Evolutionary conservation across 352 stramenopile species (phyloP).

Genomic region (Thraustotheca clavata): DNA sequence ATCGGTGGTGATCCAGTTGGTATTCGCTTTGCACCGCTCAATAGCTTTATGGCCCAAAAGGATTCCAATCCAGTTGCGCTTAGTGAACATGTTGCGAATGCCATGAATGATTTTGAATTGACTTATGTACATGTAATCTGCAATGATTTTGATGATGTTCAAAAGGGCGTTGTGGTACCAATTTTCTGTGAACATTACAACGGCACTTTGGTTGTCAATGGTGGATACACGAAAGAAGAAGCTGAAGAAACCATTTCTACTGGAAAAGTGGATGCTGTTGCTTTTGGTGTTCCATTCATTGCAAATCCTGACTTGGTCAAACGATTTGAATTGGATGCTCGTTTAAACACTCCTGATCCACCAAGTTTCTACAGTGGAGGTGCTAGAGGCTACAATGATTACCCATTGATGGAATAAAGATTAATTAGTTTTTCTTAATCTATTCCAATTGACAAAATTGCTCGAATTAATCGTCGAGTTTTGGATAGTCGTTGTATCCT

Average conservation of each 20-base stretch:
- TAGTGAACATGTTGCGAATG: constrained; percentile 23
- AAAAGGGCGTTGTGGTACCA: constrained; percentile 30
- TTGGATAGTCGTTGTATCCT: constrained; percentile 3
- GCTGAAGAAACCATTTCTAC: constrained; percentile 41
- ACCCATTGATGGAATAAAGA: too few species aligned
- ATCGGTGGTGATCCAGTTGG: constrained; percentile 10
- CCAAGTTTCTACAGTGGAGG: constrained; percentile 32
- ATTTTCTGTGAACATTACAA: constrained; percentile 51
- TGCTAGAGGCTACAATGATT: constrained; percentile 4
- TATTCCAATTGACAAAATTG: too few species aligned
- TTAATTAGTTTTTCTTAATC: too few species aligned
- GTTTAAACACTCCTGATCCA: constrained; percentile 33
- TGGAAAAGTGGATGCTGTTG: constrained; percentile 44
- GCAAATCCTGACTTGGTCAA: constrained; percentile 62
- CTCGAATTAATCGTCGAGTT: not conserved
- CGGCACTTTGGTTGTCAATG: constrained; percentile 41
- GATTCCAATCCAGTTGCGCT: constrained; percentile 23
- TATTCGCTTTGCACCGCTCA: constrained; percentile 7
- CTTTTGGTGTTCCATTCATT: constrained; percentile 61
- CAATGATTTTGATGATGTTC: constrained; percentile 16
- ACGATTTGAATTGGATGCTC: constrained; percentile 34
- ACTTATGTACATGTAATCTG: constrained; percentile 47
- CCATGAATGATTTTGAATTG: constrained; percentile 44
- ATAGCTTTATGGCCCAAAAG: not conserved
- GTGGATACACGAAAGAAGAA: constrained; percentile 40